Conservation (phyloP, 192 early-diverging fungal genomes). For the Rhizophagus sp. region DNA sequence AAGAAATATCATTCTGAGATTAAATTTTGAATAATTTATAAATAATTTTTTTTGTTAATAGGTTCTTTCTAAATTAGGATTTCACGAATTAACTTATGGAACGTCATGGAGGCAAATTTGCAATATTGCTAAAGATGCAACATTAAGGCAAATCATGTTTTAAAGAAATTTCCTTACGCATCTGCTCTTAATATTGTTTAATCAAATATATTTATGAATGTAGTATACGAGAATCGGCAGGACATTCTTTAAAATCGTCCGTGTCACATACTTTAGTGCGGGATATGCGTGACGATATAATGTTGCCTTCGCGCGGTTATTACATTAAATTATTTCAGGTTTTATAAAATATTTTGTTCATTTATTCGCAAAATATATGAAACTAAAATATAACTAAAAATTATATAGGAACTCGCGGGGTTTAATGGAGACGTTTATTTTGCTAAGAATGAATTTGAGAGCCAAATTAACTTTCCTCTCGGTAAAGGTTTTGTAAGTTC, state of each 20-base stretch:
- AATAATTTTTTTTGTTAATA: constrained; percentile 29
- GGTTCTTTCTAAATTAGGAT: constrained; percentile 48
- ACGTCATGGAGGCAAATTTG: constrained; percentile 79
- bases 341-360: neutral
- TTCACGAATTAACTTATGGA: constrained; percentile 71
- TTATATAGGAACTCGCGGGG: constrained; percentile 70
- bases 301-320: constrained; percentile 75
- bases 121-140: constrained; percentile 58
- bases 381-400: neutral
- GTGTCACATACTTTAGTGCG: constrained; percentile 62
- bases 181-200: constrained; percentile 21
- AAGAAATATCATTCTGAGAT: neutral
- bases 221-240: constrained; percentile 76
- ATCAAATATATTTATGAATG: constrained; percentile 5
- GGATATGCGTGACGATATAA: constrained; percentile 78
- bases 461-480: constrained; percentile 60
- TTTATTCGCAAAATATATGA: neutral
- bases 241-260: constrained; percentile 83
- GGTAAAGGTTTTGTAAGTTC: constrained; percentile 55
- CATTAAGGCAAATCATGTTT: constrained; percentile 51
- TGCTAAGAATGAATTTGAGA: constrained; percentile 68
- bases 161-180: neutral
- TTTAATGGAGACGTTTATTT: constrained; percentile 82
- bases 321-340: constrained; percentile 43
- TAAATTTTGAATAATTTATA: neutral